phyloP scores from a whole-genome alignment of 371 early-diverging fungal genomes.

The Blakeslea trispora region DNA sequence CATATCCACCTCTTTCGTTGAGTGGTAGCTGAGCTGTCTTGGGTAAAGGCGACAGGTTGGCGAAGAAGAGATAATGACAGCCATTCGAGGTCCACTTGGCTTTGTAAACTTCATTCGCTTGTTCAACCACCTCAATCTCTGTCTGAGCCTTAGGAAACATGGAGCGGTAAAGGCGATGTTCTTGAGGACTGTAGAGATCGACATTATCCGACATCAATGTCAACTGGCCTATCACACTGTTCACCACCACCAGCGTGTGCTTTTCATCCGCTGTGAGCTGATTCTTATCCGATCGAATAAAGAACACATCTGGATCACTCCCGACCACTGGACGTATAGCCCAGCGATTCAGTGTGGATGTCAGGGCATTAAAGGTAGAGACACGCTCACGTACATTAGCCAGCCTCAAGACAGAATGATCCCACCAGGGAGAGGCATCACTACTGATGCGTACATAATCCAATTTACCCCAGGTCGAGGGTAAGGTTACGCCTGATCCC shows the following conservation, averaged over 20 bases:
- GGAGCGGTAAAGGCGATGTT: constrained; percentile 41
- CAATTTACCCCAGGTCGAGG: constrained; percentile 47
- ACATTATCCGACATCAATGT: constrained; percentile 58
- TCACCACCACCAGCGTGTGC: constrained; percentile 51
- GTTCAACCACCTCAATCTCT: constrained; percentile 34
- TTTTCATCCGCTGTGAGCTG: constrained; percentile 49
- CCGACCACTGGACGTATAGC: constrained; percentile 60
- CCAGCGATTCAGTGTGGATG: constrained; percentile 56
- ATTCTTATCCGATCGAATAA: constrained; percentile 52
- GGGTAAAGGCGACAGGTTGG: constrained; percentile 48
- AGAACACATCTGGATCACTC: constrained; percentile 64
- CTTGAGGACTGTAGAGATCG: constrained; percentile 35
- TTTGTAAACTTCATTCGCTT: constrained; percentile 21
- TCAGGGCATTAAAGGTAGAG: constrained; percentile 55
- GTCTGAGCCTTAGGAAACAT: constrained; percentile 51
- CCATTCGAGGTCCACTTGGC: constrained; percentile 12
- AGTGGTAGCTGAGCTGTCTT: constrained; percentile 30
- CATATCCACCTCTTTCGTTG: constrained; percentile 13
- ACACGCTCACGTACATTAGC: constrained; percentile 61
- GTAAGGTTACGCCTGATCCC: constrained; percentile 61
- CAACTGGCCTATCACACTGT: constrained; percentile 56
- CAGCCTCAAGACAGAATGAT: constrained; percentile 18
- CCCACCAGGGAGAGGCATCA: constrained; percentile 61
- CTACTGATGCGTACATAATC: constrained; percentile 64
- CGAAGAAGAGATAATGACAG: constrained; percentile 39